phyloP scores from a whole-genome alignment of 495 filamentous ascomycete species.

The Paragyromitra xinjiangensis region DNA sequence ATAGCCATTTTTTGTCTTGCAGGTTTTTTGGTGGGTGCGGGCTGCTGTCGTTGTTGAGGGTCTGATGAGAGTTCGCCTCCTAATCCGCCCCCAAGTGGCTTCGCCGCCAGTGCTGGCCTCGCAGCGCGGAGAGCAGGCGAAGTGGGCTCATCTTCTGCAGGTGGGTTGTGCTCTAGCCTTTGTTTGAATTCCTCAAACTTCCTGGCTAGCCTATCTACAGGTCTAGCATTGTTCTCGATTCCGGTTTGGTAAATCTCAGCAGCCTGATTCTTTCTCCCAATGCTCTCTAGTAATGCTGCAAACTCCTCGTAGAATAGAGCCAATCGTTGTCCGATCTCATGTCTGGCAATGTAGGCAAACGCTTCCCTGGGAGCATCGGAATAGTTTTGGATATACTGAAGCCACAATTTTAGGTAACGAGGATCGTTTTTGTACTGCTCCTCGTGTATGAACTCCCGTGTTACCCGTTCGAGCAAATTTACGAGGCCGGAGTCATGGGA shows the following conservation, averaged over 20 bases:
- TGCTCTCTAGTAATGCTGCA: conserved; percentile 86
- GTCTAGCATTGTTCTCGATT: conserved; percentile 85
- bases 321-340: conserved; percentile 83
- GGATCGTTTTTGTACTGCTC: conserved; percentile 93
- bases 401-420: conserved; percentile 89
- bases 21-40: conserved; percentile 63
- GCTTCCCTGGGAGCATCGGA: conserved; percentile 90
- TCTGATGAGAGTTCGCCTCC: conserved; percentile 60
- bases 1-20: conserved; percentile 85
- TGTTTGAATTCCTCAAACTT: conserved; percentile 92
- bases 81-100: conserved; percentile 59
- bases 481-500: conserved; percentile 91
- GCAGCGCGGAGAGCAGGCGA: conserved; percentile 87
- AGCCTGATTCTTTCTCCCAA: conserved; percentile 86
- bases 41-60: conserved; percentile 70
- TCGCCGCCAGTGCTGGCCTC: conserved; percentile 84
- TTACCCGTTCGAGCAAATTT: conserved; percentile 89
- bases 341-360: conserved; percentile 88
- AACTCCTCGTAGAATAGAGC: conserved; percentile 99
- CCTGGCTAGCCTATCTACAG: conserved; percentile 77
- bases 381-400: conserved; percentile 91
- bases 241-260: conserved; percentile 92
- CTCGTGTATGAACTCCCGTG: conserved; percentile 83
- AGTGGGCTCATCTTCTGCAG: conserved; percentile 70
- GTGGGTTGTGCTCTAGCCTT: conserved; percentile 70